A percentile compares a stretch with the other conserved stretches of the same genome.
Conservation (phyloP, 352 stramenopile species). For the Pythium pectinolyticum region DNA sequence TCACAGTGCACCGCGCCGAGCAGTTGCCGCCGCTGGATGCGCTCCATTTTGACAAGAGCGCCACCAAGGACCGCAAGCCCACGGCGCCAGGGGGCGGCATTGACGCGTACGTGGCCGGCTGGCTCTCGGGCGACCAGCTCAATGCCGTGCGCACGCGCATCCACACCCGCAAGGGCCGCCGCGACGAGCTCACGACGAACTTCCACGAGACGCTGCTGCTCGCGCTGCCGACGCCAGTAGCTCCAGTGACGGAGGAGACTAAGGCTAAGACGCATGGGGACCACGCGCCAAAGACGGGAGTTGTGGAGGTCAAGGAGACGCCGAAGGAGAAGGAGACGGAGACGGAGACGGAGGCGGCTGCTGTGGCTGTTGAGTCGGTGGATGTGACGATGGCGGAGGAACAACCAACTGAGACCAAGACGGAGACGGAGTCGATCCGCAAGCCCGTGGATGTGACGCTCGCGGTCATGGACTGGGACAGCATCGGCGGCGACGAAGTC, state of each 20-base stretch:
- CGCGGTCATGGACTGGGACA: slow-evolving; percentile 71
- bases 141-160: slow-evolving; percentile 66
- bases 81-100: slow-evolving; percentile 46
- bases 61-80: slow-evolving; percentile 36
- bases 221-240: slow-evolving; percentile 27
- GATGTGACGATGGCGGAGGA: too few species aligned
- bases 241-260: neutral
- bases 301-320: neutral
- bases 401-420: too few species aligned
- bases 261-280: too few species aligned
- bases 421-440: neutral
- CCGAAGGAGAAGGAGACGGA: neutral
- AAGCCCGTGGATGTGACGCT: slow-evolving; percentile 36
- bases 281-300: too few species aligned
- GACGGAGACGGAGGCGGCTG: neutral
- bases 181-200: slow-evolving; percentile 52
- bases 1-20: slow-evolving; percentile 64
- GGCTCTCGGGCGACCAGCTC: slow-evolving; percentile 31
- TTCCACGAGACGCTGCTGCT: slow-evolving; percentile 77
- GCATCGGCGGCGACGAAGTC: slow-evolving; percentile 61
- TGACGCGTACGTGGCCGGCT: slow-evolving; percentile 64
- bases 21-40: slow-evolving; percentile 64
- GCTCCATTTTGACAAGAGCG: slow-evolving; percentile 48
- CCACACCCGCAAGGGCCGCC: slow-evolving; percentile 58
- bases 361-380: neutral